Evolutionary conservation across 331 rosid genomes (phyloP), one percentile per base, ranked within the genome.

Genomic region (Erythrophleum ivorense): DNA sequence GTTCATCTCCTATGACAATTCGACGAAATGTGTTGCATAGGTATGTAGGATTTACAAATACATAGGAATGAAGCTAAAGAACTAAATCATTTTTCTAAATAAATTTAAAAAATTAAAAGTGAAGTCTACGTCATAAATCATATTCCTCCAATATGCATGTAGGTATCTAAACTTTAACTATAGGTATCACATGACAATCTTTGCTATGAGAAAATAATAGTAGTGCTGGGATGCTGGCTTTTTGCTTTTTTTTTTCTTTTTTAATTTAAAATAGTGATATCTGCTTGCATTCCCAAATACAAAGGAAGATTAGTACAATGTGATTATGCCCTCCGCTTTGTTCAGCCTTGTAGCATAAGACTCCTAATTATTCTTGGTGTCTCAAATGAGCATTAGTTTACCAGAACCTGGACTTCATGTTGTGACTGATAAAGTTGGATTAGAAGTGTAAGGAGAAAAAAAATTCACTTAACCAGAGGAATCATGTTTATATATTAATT

Each of bases 281-380:
- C 7, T 9, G 16, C 5, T 6, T 41, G 71, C 66, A 69, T 75
- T 24, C 65, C 69, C 45, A 81, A 82, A 81, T 40, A 73, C 62
- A 38, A 86, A 80, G 80, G 82, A 77, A 49, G 29, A 15, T 81
- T 16, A 41, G 60, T 40, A 63, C 71, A 73, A 53, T 71, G 63
- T 34, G 69, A 79, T 79, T 63, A 79, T 83, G 82, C 79, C 29
- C 31, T 64, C 48, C 48, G 59, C 83, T 88, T 88, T 91, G 80
- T 75, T 74, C 66, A 48, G 18, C 34, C 87, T 78, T 82, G 84
- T 52, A 41, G 80, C 72, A 78, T 75, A 80, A 87, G 86, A 81
- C 86, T 88, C 83, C 13, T 43, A 53, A 19, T 79, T 81, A 67
- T 88, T 84, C 82, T 81, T 79, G 68, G 73, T 76, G 55, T 76